Evolutionary conservation across 768 basidiomycete species (phyloP), one percentile per base, ranked within the genome.

Genomic region (Leccinum aurantiacum): DNA sequence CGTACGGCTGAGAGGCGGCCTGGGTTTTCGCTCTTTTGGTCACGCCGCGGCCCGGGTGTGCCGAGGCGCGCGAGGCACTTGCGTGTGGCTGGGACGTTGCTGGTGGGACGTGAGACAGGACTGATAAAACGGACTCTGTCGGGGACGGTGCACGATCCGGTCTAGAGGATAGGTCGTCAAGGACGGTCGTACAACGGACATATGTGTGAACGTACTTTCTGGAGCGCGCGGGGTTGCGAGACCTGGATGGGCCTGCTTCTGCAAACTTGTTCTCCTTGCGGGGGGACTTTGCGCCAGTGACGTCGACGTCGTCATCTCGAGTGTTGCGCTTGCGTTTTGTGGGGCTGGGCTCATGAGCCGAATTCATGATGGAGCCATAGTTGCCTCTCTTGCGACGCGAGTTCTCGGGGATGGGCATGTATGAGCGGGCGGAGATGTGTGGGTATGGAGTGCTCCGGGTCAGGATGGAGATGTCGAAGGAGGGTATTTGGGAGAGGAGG

Each of bases 391-490:
- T 78, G 56, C 89, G 77, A 52, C 89, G 76, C 13, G 86, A 86
- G n/a, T 82, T 80, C 71, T 91, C 90, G 60, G 82, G 74, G 47
- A 84, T 79, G n/a, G 89, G 87, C 79, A 86, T 82, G 67, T 81
- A 90, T 8, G 86, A 83, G 55, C 84, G 81, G 29, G 84, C 77
- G 35, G 88, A 84, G 58, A 92, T 85, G 72, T 91, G 90, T 3
- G 90, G 90, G 71, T 89, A 93, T 6, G 81, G 78, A 8, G 90
- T 92, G 65, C 79, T 83, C 49, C 87, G 78, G 69, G 80, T 80
- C 60, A 91, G 76, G 56, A 76, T 69, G 53, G 81, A 75, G 7
- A 80, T 64, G 72, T 90, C 85, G 64, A 88, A 86, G 60, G 80
- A 82, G 22, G 89, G 89, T 8, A 91, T 73, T 60, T 82, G 77